Percentiles rank a stretch among this genome's conserved stretches.
These are phyloP conservation scores for Chlamydomonas reinhardtii DNA, from an alignment of 163 green algal species.

Conservation along the genomic window DNA sequence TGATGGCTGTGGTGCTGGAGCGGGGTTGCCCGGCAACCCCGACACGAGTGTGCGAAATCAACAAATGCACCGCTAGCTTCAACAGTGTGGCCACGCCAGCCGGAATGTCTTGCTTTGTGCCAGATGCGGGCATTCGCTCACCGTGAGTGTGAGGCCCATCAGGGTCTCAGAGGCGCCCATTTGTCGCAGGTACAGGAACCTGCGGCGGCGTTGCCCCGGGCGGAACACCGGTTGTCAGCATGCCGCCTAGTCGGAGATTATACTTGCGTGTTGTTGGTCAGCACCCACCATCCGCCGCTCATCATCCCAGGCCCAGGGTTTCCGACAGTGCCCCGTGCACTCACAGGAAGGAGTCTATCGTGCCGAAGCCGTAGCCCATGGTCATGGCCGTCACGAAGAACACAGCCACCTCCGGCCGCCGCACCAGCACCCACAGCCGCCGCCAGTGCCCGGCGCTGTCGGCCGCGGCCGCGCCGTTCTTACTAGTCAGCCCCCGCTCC, in stretches of 20 bases:
- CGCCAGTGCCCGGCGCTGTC: background rate
- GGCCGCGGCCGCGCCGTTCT: background rate
- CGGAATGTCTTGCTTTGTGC: no score
- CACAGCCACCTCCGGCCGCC: slow-evolving; percentile 32
- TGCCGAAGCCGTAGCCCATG: slow-evolving; percentile 54
- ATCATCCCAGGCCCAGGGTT: no score
- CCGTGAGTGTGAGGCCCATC: slow-evolving; percentile 70
- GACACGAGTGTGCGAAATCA: no score
- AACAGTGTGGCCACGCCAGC: background rate
- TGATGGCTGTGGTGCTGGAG: no score
- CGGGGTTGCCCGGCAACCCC: background rate
- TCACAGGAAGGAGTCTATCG: slow-evolving; percentile 58
- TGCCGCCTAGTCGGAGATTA: no score
- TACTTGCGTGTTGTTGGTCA: no score
- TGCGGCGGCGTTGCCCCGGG: background rate
- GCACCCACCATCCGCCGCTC: no score
- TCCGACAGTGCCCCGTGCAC: background rate
- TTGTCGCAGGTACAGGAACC: slow-evolving; percentile 61
- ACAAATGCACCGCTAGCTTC: no score
- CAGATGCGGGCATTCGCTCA: background rate
- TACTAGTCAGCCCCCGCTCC: no score
- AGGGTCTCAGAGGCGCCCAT: slow-evolving; percentile 57
- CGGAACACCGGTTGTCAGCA: no score
- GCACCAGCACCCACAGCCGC: background rate
- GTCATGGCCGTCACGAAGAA: slow-evolving; percentile 33